Conservation (phyloP, 2,329 filamentous ascomycete genomes). For the Fusarium xyrophilum region DNA sequence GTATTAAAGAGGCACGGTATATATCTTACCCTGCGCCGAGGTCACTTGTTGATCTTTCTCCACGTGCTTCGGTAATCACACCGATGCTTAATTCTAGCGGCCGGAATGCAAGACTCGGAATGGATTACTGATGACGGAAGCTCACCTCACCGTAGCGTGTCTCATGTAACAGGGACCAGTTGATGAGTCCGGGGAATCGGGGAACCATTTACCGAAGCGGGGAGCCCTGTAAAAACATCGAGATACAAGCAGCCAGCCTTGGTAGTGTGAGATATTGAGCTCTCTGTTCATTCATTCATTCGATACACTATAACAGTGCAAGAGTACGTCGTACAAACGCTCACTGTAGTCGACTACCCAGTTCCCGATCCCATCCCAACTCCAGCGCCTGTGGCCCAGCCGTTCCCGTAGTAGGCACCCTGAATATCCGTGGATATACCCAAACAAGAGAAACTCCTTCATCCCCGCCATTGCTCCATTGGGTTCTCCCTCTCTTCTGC, state of each 20-base stretch:
- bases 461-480: slow-evolving; percentile 21
- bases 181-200: slow-evolving; percentile 1
- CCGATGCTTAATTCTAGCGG: slow-evolving; percentile 21
- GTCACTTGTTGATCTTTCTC: slow-evolving; percentile 23
- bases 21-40: slow-evolving; percentile 19
- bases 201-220: slow-evolving; percentile 6
- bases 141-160: neutral
- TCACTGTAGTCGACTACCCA: neutral
- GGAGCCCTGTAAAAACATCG: neutral
- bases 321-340: neutral
- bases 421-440: slow-evolving; percentile 2
- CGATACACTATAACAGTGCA: neutral
- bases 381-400: neutral
- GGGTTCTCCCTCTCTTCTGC: slow-evolving; percentile 47
- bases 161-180: neutral
- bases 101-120: slow-evolving; percentile 4
- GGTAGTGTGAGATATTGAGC: too few species aligned
- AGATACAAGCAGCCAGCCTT: neutral
- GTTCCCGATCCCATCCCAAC: slow-evolving; percentile 5
- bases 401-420: slow-evolving; percentile 1
- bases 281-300: slow-evolving; percentile 9
- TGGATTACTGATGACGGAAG: slow-evolving; percentile 9
- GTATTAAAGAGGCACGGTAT: neutral
- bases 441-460: slow-evolving; percentile 25
- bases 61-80: slow-evolving; percentile 33